These are phyloP conservation scores for Phaeosphaeriaceae sp. DNA, from an alignment of 2,329 filamentous ascomycete species.

Conservation along the genomic window DNA sequence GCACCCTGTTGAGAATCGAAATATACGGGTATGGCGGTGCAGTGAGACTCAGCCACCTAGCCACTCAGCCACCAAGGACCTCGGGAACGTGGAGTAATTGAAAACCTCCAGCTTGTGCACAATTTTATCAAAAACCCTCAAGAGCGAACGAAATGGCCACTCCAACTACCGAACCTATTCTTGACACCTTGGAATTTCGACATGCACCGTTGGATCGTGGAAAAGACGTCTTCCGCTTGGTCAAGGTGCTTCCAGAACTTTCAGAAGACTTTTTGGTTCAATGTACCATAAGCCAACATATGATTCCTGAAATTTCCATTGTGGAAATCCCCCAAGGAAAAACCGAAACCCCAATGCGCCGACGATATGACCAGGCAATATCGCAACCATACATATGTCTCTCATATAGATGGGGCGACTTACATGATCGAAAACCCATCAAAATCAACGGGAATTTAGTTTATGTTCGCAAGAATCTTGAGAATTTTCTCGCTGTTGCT, in stretches of 20 bases:
- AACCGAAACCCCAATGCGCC: too few relatives aligned
- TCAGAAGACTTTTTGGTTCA: neutral
- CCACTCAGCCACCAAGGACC: neutral
- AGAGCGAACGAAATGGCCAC: neutral
- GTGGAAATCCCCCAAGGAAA: too few relatives aligned
- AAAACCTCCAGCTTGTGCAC: too few relatives aligned
- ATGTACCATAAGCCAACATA: neutral
- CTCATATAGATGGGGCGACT: constrained; percentile 5
- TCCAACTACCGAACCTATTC: neutral
- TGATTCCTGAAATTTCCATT: neutral
- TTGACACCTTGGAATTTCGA: neutral
- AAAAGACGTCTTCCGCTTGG: neutral
- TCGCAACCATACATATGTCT: constrained; percentile 1
- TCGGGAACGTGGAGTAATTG: too few relatives aligned
- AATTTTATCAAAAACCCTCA: neutral
- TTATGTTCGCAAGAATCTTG: neutral
- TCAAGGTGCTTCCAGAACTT: neutral
- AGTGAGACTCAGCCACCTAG: constrained; percentile 1
- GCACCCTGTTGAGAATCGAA: neutral
- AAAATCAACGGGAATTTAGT: neutral
- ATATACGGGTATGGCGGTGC: constrained; percentile 1
- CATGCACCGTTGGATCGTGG: neutral
- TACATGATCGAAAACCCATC: neutral
- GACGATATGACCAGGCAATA: neutral
- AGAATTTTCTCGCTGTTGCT: neutral